Percentiles rank a stretch among this genome's conserved stretches.
These are phyloP conservation scores for Globisporangium recalcitrans DNA, from an alignment of 352 stramenopile genomes.

Conservation along the genomic window DNA sequence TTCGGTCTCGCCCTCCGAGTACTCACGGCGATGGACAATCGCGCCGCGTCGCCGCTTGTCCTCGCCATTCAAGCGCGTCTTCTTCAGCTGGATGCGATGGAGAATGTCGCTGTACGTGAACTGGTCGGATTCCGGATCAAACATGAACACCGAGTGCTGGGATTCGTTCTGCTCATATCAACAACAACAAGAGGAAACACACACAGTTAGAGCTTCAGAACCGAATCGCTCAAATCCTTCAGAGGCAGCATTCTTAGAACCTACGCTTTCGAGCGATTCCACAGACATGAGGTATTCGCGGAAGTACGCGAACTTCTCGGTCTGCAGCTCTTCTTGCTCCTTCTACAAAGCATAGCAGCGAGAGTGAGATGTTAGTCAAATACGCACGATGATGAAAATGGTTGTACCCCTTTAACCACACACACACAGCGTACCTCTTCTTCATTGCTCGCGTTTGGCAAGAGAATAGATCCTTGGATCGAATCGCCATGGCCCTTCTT, in stretches of 20 bases:
- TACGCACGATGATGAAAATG: conserved; percentile 7
- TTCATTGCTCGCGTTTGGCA: conserved; percentile 49
- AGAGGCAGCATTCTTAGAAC: conserved; percentile 15
- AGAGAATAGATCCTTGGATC: conserved; percentile 71
- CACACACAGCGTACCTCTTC: conserved; percentile 33
- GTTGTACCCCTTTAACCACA: neutral
- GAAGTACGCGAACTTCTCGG: conserved; percentile 79
- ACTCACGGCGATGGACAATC: conserved; percentile 69
- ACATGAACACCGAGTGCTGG: conserved; percentile 75
- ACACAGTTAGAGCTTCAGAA: neutral
- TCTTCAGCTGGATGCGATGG: conserved; percentile 75
- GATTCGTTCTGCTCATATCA: conserved; percentile 33
- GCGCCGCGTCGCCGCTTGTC: conserved; percentile 75
- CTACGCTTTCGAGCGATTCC: conserved; percentile 61
- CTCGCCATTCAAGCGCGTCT: conserved; percentile 73
- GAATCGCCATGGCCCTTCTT: conserved; percentile 63
- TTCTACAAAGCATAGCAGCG: conserved; percentile 18
- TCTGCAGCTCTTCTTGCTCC: conserved; percentile 36
- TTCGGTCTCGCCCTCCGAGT: conserved; percentile 62
- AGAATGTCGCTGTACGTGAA: conserved; percentile 77
- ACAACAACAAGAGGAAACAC: conserved; percentile 3
- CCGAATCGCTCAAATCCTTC: neutral
- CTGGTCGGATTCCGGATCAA: conserved; percentile 65
- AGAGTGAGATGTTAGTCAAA: neutral
- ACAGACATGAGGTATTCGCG: conserved; percentile 78